Conservation (phyloP, 495 filamentous ascomycete species). For the Pseudoneurospora amorphoporcata region DNA sequence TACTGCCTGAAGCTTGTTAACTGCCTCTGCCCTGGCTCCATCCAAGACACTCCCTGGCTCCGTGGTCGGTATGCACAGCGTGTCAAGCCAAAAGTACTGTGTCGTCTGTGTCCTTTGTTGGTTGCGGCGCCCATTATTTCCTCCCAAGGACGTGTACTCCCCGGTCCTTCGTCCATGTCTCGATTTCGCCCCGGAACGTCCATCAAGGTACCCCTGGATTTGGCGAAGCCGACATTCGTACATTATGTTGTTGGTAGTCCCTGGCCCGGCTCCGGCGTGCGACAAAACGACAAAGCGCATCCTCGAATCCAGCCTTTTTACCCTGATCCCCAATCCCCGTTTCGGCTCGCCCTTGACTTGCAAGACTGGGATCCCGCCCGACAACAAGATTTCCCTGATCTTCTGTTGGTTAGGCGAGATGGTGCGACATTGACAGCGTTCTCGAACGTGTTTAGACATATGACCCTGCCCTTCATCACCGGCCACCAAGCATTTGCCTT, state of each 20-base stretch:
- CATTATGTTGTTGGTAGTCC: constrained; percentile 8
- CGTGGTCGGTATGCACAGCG: constrained; percentile 12
- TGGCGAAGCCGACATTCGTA: constrained; percentile 15
- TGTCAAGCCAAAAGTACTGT: constrained; percentile 16
- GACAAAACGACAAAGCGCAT: constrained; percentile 12
- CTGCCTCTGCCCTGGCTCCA: constrained; percentile 7
- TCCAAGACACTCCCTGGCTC: neutral
- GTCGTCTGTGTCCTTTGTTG: neutral
- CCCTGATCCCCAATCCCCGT: constrained; percentile 4
- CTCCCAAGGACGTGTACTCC: neutral
- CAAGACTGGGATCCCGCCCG: constrained; percentile 12
- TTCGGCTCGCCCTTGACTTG: constrained; percentile 1
- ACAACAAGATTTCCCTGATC: constrained; percentile 11
- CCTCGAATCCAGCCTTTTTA: constrained; percentile 6
- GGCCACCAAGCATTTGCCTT: constrained; percentile 12
- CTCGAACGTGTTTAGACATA: constrained; percentile 11
- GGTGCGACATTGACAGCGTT: constrained; percentile 11
- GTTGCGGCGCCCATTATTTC: neutral
- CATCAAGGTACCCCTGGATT: constrained; percentile 1
- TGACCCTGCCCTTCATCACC: constrained; percentile 13
- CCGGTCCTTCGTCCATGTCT: neutral
- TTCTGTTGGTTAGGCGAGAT: constrained; percentile 7
- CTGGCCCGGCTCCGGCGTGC: constrained; percentile 11
- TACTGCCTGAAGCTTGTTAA: constrained; percentile 15
- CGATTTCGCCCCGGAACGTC: neutral